Conservation (phyloP, 805 yeast species). For the Trichomonascus vanleenenianus region DNA sequence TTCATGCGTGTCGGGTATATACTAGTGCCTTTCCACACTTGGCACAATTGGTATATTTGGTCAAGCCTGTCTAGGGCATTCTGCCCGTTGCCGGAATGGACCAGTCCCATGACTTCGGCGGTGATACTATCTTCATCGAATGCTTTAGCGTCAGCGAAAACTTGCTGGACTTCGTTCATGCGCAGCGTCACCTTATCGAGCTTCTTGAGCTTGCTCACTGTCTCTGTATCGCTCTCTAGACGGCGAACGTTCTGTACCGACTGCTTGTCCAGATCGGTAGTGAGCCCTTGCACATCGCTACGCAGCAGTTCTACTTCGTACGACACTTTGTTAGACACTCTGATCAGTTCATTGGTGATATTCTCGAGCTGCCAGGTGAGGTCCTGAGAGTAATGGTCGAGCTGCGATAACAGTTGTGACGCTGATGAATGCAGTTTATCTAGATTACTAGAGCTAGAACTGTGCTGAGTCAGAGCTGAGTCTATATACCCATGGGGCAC, state of each 20-base stretch:
- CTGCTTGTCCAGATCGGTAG: slow-evolving; percentile 15
- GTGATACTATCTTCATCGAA: slow-evolving; percentile 26
- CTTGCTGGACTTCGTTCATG: slow-evolving; percentile 21
- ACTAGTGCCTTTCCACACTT: slow-evolving; percentile 24
- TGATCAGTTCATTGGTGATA: slow-evolving; percentile 19
- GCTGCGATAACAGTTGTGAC: slow-evolving; percentile 24
- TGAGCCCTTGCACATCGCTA: slow-evolving; percentile 23
- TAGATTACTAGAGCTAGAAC: slow-evolving; percentile 9
- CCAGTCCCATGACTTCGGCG: slow-evolving; percentile 14
- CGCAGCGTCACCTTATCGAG: slow-evolving; percentile 19
- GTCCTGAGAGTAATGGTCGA: slow-evolving; percentile 25
- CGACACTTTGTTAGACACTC: slow-evolving; percentile 23
- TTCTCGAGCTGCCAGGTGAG: slow-evolving; percentile 23
- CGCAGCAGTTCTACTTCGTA: slow-evolving; percentile 29
- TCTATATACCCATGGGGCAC: slow-evolving; percentile 26
- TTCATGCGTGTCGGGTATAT: slow-evolving; percentile 11
- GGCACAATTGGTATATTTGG: slow-evolving; percentile 9
- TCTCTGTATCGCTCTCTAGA: slow-evolving; percentile 9
- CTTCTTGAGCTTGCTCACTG: slow-evolving; percentile 17
- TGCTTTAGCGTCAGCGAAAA: slow-evolving; percentile 20
- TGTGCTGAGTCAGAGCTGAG: slow-evolving; percentile 10
- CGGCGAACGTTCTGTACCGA: slow-evolving; percentile 10
- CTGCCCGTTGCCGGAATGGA: slow-evolving; percentile 11
- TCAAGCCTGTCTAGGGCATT: slow-evolving; percentile 15
- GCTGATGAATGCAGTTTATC: slow-evolving; percentile 23